phyloP scores from a whole-genome alignment of 352 stramenopile genomes.

The Thraustochytrium striatum region DNA sequence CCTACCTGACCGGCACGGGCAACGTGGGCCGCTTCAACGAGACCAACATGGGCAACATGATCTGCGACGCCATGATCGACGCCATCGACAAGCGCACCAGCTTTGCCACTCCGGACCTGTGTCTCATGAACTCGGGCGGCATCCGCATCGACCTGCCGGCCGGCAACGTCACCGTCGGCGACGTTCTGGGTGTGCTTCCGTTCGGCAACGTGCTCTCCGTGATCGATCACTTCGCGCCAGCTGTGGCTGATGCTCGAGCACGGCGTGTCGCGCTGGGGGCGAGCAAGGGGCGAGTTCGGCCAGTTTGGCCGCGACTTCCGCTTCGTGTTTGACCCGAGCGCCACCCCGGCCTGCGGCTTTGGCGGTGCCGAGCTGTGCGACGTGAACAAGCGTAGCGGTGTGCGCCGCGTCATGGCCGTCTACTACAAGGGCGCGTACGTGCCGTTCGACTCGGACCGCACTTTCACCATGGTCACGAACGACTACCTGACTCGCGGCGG shows the following conservation, averaged over 20 bases:
- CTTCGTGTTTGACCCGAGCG: background rate
- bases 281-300: slow-evolving; percentile 20
- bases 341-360: background rate
- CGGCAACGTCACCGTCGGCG: slow-evolving; percentile 25
- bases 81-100: background rate
- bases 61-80: slow-evolving; percentile 39
- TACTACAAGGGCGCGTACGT: slow-evolving; percentile 11
- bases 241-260: slow-evolving; percentile 26
- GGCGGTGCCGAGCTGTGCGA: background rate
- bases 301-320: slow-evolving; percentile 28
- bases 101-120: background rate
- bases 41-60: slow-evolving; percentile 41
- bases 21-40: background rate
- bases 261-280: slow-evolving; percentile 2
- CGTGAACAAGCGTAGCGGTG: background rate
- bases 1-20: background rate
- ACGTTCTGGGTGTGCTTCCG: slow-evolving; percentile 39
- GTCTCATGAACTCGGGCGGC: slow-evolving; percentile 35
- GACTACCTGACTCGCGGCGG: slow-evolving; percentile 20
- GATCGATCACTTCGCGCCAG: slow-evolving; percentile 7
- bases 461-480: slow-evolving; percentile 37
- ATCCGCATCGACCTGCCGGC: slow-evolving; percentile 6
- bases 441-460: background rate
- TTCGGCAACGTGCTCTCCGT: slow-evolving; percentile 45
- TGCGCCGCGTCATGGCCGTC: background rate